Conservation (phyloP, 768 basidiomycete species). For the Boletus fagicola region DNA sequence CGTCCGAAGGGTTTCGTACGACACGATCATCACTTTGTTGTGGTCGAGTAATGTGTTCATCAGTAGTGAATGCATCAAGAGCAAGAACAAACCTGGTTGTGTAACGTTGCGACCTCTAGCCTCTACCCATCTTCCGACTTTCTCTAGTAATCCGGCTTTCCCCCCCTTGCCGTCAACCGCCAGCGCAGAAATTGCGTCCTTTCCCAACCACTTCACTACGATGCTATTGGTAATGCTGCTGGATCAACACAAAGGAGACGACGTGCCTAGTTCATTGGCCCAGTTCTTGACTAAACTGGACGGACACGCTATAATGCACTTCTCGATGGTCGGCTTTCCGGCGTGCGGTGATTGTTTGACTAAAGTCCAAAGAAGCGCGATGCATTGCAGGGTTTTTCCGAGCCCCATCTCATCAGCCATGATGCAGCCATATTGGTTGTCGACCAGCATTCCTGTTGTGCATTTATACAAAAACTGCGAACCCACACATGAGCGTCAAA, state of each 20-base stretch:
- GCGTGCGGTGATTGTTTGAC: constrained; percentile 92
- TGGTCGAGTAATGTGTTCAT: background rate
- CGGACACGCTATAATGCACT: constrained; percentile 96
- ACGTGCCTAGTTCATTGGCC: constrained; percentile 91
- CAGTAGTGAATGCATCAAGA: background rate
- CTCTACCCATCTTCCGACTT: constrained; percentile 86
- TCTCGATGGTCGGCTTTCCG: constrained; percentile 87
- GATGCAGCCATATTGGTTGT: constrained; percentile 92
- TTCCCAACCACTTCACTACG: constrained; percentile 93
- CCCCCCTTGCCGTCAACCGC: constrained; percentile 92
- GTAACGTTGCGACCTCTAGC: constrained; percentile 88
- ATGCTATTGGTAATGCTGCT: background rate
- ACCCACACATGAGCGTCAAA: constrained; percentile 2
- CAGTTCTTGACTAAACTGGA: constrained; percentile 97
- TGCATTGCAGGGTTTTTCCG: constrained; percentile 95
- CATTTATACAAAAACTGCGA: constrained; percentile 91
- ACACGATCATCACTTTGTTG: constrained; percentile 92
- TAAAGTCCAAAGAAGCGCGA: constrained; percentile 91
- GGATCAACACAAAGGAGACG: background rate
- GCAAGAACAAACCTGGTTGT: constrained; percentile 66
- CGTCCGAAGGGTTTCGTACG: constrained; percentile 91
- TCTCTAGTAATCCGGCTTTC: constrained; percentile 74
- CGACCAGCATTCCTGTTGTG: constrained; percentile 88
- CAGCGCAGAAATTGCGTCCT: constrained; percentile 74
- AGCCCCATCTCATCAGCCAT: constrained; percentile 99